Percentiles rank a stretch among this genome's conserved stretches.
These are phyloP conservation scores for Capsaspora owczarzaki DNA, from an alignment of 78 protist species.

Conservation along the genomic window DNA sequence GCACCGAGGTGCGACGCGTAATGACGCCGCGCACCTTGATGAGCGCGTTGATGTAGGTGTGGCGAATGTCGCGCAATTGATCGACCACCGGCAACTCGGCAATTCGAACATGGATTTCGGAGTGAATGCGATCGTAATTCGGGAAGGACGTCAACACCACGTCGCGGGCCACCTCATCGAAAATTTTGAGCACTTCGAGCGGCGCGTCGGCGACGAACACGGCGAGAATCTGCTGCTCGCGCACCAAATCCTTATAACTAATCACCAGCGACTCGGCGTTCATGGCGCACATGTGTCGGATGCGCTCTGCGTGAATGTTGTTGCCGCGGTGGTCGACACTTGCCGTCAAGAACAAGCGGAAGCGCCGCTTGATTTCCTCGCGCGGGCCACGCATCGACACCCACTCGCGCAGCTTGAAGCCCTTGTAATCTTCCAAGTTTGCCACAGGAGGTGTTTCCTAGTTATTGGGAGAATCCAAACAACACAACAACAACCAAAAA, in stretches of 20 bases:
- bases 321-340: background rate
- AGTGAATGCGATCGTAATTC: conserved; percentile 36
- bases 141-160: conserved; percentile 9
- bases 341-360: conserved; percentile 15
- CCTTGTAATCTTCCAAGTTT: conserved; percentile 48
- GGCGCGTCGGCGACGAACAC: conserved; percentile 85
- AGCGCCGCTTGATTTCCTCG: conserved; percentile 23
- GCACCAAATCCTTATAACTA: conserved; percentile 35
- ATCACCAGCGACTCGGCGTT: conserved; percentile 15
- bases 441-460: background rate
- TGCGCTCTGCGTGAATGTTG: background rate
- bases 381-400: conserved; percentile 26
- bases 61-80: conserved; percentile 85
- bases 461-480: background rate
- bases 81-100: conserved; percentile 78
- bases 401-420: conserved; percentile 47
- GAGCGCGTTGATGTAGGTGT: conserved; percentile 71
- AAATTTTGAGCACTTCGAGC: conserved; percentile 63
- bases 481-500: background rate
- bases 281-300: background rate
- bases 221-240: conserved; percentile 34
- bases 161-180: conserved; percentile 67
- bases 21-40: conserved; percentile 90
- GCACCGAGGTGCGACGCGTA: conserved; percentile 88
- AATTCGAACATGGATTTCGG: conserved; percentile 82